Conservation (phyloP, 805 yeast genomes). For the Nakazawaea ernobii region DNA sequence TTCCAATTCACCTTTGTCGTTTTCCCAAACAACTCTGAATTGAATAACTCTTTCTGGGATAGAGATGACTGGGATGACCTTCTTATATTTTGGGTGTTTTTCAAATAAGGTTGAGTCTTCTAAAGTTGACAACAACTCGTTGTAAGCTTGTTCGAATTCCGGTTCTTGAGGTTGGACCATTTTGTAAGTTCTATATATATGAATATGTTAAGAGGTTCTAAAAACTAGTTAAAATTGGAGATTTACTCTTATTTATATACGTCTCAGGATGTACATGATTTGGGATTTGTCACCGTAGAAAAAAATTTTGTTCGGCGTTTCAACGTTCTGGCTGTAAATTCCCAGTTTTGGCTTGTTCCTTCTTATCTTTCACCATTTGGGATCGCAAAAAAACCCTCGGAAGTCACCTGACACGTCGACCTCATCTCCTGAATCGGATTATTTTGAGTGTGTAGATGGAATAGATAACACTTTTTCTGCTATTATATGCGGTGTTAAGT, state of each 20-base stretch:
- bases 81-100: slow-evolving; percentile 84
- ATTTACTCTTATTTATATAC: neutral
- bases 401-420: no score
- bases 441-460: neutral
- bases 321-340: neutral
- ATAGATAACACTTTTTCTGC: neutral
- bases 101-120: slow-evolving; percentile 87
- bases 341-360: neutral
- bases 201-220: neutral
- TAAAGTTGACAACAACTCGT: slow-evolving; percentile 84
- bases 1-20: slow-evolving; percentile 85
- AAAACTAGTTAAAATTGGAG: neutral
- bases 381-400: no score
- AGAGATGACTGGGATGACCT: slow-evolving; percentile 83
- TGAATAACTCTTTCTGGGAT: slow-evolving; percentile 95
- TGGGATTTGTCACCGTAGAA: neutral
- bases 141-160: slow-evolving; percentile 97
- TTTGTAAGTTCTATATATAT: slow-evolving; percentile 12
- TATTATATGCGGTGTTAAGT: no score
- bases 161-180: slow-evolving; percentile 91
- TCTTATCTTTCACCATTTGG: slow-evolving; percentile 1
- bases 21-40: slow-evolving; percentile 98
- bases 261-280: neutral
- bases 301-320: neutral
- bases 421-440: slow-evolving; percentile 11